Conservation (phyloP, 306 rosid species). For the Carpinus fangiana region DNA sequence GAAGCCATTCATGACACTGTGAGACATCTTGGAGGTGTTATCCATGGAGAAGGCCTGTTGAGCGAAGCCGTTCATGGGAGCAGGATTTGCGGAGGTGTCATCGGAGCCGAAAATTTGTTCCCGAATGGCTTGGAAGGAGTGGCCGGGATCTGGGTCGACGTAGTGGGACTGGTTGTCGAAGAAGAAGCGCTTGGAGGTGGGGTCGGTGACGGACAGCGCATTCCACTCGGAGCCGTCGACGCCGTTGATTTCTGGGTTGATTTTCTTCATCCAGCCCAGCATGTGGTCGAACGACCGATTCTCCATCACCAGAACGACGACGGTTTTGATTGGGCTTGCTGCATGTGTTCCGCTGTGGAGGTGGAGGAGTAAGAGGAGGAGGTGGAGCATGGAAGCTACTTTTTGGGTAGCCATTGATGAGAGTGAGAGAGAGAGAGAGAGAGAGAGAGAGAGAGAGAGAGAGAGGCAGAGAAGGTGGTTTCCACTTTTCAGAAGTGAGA, state of each 20-base stretch:
- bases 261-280: conserved; percentile 91
- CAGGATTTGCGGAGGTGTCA: conserved; percentile 38
- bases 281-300: conserved; percentile 96
- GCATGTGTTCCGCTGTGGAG: conserved; percentile 3
- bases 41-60: conserved; percentile 83
- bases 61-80: conserved; percentile 87
- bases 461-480: no score
- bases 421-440: neutral
- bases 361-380: conserved; percentile 21
- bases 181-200: conserved; percentile 49
- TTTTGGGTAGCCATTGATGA: neutral
- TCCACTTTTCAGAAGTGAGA: no score
- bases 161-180: conserved; percentile 49
- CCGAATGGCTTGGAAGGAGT: conserved; percentile 80
- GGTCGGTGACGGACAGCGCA: conserved; percentile 38
- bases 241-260: conserved; percentile 74
- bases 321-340: conserved; percentile 67
- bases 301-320: conserved; percentile 86
- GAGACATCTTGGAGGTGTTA: conserved; percentile 52
- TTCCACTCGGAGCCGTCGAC: conserved; percentile 67
- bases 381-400: neutral
- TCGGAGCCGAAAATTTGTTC: conserved; percentile 80
- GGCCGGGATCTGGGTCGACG: conserved; percentile 93
- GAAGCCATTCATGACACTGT: conserved; percentile 78
- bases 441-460: no score